Evolutionary conservation across 495 filamentous ascomycete genomes (phyloP), one percentile per base, ranked within the genome.

Genomic region (Pseudotulostoma volvatum): DNA sequence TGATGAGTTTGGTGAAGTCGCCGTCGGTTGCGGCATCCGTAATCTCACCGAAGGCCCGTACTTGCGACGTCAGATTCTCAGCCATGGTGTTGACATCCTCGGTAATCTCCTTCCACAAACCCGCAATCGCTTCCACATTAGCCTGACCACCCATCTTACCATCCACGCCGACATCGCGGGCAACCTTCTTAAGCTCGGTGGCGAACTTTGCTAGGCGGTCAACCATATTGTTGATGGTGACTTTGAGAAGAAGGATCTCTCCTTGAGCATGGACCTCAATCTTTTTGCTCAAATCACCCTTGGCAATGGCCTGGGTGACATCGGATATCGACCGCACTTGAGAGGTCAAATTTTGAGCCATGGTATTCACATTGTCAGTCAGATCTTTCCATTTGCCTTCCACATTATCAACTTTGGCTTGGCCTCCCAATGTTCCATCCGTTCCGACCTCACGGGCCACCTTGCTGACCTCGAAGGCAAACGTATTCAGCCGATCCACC

Each of bases 141-240:
- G 90, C 90, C 55, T 97, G 92, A 36, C 90, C 90, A 51, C 90
- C 90, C 84, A 97, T 93, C 62, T 95, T 97, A 28, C 90, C 90
- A 48, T 96, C 90, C 30, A 97, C 92, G 41, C 90, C 90, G 44
- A 97, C 90, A 55, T 96, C 90, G 45, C 88, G 84, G 17, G 90
- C 90, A 18, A 97, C 90, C 50, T 87, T 77, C 57, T 95, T 93
- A 21, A 97, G 77, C 52, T 94, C 88, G 30, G 84, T 84, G n/a
- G 87, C 92, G 69, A 95, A 96, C 39, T 87, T 87, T 41, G 87
- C 92, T 30, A 97, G 60, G 42, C 90, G 79, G 55, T 86, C 85
- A 41, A 97, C 90, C 90, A 97, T 97, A 73, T 95, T 85, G 54
- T 97, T 97, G 67, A 97, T 95, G 18, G 90, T 97, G 47, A 93